Evolutionary conservation across 140 eudicot species (phyloP), one percentile per base, ranked within the genome.

Genomic region (Ambrosia hybrid): DNA sequence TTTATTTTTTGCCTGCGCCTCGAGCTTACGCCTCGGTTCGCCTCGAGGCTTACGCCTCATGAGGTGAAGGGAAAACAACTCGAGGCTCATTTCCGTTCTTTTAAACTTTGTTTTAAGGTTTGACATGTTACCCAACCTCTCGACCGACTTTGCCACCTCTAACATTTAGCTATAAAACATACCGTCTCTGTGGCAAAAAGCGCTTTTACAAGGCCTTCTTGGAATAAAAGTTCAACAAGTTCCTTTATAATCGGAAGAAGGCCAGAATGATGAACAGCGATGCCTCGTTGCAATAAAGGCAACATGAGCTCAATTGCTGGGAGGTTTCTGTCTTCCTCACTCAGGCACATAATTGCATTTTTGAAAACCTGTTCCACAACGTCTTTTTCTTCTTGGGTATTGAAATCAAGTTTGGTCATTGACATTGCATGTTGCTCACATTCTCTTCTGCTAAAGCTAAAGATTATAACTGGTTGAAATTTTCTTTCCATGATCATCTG

Each of bases 391-490:
- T 95, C 97, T 46, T 83, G 80, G 9, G 80, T 84, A 71, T 95
- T 95, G 65, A 95, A 95, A 81, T 95, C 99, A 73, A 95, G 99
- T 80, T 95, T 95, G 43, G 86, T 41, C 99, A 95, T 91, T 34
- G 96, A 85, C 99, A 91, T 95, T 46, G 99, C 99, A 82, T 95
- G 99, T 74, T 95, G 96, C 84, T 95, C 99, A 57, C 99, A 95
- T 67, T 95, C 99, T 83, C 97, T 91, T 89, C 99, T 83, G 75
- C 97, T 95, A 78, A 95, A 95, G 79, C 99, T 95, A 79, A 95
- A 95, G 41, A 91, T 91, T 71, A 95, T 95, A 57, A 95, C 99
- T 8, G 99, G 99, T 82, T 91, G 97, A 74, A 95, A 95, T 72
- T 95, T 91, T 45, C 97, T 84, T 82, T 90, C 97, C 99, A 95